Conservation (phyloP, 345 rosid genomes). For the Salix purpurea region DNA sequence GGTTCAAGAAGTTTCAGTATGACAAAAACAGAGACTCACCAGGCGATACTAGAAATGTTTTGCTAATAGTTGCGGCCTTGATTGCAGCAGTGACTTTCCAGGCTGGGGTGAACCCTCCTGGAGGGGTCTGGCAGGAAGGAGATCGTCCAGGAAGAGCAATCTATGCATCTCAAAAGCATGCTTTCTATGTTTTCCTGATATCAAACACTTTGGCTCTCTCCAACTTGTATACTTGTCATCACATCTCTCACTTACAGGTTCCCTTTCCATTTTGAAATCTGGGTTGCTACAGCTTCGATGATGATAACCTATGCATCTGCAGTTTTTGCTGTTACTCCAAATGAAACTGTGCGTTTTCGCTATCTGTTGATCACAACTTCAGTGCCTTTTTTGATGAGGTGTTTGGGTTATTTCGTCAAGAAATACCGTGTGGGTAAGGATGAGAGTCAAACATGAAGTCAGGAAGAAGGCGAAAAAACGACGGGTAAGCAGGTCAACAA, state of each 20-base stretch:
- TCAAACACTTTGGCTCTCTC: constrained; percentile 11
- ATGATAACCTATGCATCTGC: constrained; percentile 20
- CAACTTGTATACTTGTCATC: constrained; percentile 10
- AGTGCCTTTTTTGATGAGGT: not conserved
- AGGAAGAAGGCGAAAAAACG: no score
- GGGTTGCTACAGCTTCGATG: constrained; percentile 18
- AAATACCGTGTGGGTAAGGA: no score
- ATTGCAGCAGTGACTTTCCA: constrained; percentile 20
- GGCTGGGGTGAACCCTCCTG: constrained; percentile 21
- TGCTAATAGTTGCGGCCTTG: constrained; percentile 13
- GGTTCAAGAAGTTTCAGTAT: not conserved
- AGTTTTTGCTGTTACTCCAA: constrained; percentile 23
- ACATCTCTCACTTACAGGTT: constrained; percentile 12
- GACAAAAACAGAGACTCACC: constrained; percentile 19
- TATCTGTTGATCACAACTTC: constrained; percentile 11
- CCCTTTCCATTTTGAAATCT: constrained; percentile 25
- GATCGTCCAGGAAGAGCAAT: constrained; percentile 2
- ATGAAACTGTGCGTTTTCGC: constrained; percentile 8
- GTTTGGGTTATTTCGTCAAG: not conserved
- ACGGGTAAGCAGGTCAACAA: no score
- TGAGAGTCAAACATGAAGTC: no score
- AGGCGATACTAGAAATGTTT: constrained; percentile 3
- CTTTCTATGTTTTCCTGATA: constrained; percentile 29
- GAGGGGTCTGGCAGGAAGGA: constrained; percentile 29
- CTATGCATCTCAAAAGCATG: not conserved